Percentiles rank a stretch among this genome's conserved stretches.
Evolutionary conservation across 805 yeast species (phyloP).

Genomic region (Lipomyces orientalis): DNA sequence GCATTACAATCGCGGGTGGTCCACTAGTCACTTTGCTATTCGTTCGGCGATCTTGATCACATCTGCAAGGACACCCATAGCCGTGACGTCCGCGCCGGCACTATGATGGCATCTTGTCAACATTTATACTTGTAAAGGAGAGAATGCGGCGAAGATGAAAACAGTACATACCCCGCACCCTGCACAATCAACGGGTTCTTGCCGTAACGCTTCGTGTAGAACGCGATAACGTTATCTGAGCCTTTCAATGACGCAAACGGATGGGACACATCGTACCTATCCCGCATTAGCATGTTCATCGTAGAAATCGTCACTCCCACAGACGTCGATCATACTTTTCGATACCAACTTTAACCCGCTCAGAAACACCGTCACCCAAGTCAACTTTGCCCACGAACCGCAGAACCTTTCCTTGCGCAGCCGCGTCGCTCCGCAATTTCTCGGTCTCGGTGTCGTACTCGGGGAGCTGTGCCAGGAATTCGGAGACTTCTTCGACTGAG

Average conservation of each 20-base stretch:
- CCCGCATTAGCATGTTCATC: neutral
- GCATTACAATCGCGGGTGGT: neutral
- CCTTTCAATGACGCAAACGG: slow-evolving; percentile 97
- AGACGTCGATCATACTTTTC: slow-evolving; percentile 49
- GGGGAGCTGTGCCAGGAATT: slow-evolving; percentile 77
- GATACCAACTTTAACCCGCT: slow-evolving; percentile 79
- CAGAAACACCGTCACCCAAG: slow-evolving; percentile 49
- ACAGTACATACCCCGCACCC: slow-evolving; percentile 76
- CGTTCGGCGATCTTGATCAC: slow-evolving; percentile 90
- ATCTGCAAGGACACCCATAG: slow-evolving; percentile 93
- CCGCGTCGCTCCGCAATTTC: slow-evolving; percentile 78
- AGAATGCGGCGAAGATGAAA: neutral
- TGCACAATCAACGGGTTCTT: slow-evolving; percentile 91
- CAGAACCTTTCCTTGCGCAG: slow-evolving; percentile 80
- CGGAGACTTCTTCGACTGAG: slow-evolving; percentile 53
- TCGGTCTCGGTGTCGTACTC: slow-evolving; percentile 81
- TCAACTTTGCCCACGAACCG: slow-evolving; percentile 94
- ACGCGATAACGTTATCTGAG: slow-evolving; percentile 92
- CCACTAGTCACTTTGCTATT: slow-evolving; percentile 46
- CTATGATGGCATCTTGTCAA: slow-evolving; percentile 43
- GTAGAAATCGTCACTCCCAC: neutral
- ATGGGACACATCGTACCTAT: slow-evolving; percentile 77
- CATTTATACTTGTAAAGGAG: slow-evolving; percentile 8
- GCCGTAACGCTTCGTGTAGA: slow-evolving; percentile 84
- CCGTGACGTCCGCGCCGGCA: slow-evolving; percentile 78